These are phyloP conservation scores for Penicillium alfredii DNA, from an alignment of 495 filamentous ascomycete genomes.

Conservation along the genomic window DNA sequence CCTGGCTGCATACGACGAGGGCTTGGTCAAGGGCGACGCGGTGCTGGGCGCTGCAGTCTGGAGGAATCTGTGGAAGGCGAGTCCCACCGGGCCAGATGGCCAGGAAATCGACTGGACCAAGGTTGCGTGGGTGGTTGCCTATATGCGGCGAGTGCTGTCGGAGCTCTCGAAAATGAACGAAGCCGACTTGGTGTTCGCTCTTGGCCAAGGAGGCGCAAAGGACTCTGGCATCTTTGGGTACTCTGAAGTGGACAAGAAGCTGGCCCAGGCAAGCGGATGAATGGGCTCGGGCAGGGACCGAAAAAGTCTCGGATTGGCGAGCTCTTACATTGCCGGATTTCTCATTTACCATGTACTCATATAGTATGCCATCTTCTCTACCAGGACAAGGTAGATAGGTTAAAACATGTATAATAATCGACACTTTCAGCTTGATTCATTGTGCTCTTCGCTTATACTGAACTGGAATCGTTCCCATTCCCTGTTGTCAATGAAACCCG, in stretches of 20 bases:
- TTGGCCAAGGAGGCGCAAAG: conserved; percentile 17
- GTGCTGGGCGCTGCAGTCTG: conserved; percentile 83
- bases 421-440: conserved; percentile 1
- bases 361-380: too few species aligned
- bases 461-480: too few species aligned
- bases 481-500: too few species aligned
- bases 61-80: conserved; percentile 84
- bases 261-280: conserved; percentile 29
- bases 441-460: not conserved
- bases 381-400: too few species aligned
- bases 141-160: conserved; percentile 63
- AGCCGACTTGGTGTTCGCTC: conserved; percentile 41
- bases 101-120: conserved; percentile 61
- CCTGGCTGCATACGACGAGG: conserved; percentile 81
- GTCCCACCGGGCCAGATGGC: conserved; percentile 31
- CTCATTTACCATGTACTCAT: conserved; percentile 1
- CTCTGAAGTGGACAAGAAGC: conserved; percentile 28
- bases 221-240: conserved; percentile 31
- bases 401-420: conserved; percentile 21
- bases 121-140: conserved; percentile 69
- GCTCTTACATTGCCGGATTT: not conserved
- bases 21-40: conserved; percentile 73
- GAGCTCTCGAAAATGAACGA: conserved; percentile 60
- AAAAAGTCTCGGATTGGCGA: too few species aligned
- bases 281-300: not conserved